phyloP scores from a whole-genome alignment of 2,329 filamentous ascomycete species.

The Bipolaris victoriae region DNA sequence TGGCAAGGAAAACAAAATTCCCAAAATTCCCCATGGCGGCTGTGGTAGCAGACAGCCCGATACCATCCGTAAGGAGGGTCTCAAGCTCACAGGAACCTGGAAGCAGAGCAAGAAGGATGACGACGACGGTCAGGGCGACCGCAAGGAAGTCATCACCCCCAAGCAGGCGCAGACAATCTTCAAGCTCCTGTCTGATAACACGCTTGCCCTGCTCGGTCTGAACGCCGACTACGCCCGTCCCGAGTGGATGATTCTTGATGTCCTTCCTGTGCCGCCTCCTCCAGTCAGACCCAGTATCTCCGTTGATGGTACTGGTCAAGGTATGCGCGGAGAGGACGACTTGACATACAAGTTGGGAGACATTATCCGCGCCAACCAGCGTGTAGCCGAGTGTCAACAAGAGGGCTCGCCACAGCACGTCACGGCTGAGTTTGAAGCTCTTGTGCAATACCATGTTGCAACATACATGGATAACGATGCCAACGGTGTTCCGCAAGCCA shows the following conservation, averaged over 20 bases:
- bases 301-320: conserved; percentile 90
- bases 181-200: conserved; percentile 79
- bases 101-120: conserved; percentile 74
- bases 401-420: conserved; percentile 94
- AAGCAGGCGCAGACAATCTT: conserved; percentile 86
- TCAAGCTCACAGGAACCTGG: conserved; percentile 79
- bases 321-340: conserved; percentile 96
- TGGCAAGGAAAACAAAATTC: conserved; percentile 55
- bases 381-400: conserved; percentile 86
- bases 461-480: conserved; percentile 99
- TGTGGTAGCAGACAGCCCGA: conserved; percentile 91
- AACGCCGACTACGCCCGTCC: conserved; percentile 95
- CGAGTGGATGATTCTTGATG: conserved; percentile 97
- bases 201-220: conserved; percentile 85
- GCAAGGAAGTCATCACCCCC: conserved; percentile 82
- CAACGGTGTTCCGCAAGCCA: conserved; percentile 88
- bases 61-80: conserved; percentile 78
- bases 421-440: conserved; percentile 83
- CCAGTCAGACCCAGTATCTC: conserved; percentile 96
- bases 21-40: conserved; percentile 72
- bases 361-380: conserved; percentile 96
- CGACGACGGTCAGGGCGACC: conserved; percentile 69
- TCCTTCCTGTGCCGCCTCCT: conserved; percentile 92
- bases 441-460: conserved; percentile 96
- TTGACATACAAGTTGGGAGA: conserved; percentile 99